phyloP scores from a whole-genome alignment of 345 rosid species.

The Crucihimalaya himalaica region DNA sequence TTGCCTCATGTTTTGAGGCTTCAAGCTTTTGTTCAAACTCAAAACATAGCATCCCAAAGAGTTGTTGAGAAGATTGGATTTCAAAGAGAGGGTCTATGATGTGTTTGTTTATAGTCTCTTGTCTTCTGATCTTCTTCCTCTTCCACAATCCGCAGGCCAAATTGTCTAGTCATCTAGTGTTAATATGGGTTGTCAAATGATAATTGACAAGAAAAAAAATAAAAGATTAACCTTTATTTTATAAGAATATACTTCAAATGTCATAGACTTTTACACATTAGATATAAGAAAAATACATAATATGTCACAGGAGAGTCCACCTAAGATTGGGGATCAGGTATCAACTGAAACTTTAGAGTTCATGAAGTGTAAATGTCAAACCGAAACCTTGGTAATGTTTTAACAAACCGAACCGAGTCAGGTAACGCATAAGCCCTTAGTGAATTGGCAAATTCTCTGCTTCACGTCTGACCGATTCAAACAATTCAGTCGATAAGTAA shows the following conservation, averaged over 20 bases:
- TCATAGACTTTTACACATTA: not conserved
- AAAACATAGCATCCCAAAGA: constrained; percentile 48
- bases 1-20: constrained; percentile 45
- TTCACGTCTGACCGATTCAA: constrained; percentile 55
- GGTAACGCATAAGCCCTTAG: constrained; percentile 5
- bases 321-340: not conserved
- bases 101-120: constrained; percentile 40
- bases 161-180: not conserved
- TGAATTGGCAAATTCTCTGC: constrained; percentile 55
- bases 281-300: not conserved
- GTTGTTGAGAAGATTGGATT: constrained; percentile 52
- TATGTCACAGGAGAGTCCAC: not conserved
- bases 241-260: not conserved
- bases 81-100: constrained; percentile 45
- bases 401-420: not conserved
- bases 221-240: too few relatives aligned
- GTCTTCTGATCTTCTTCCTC: constrained; percentile 30
- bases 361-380: not conserved
- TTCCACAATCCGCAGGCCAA: not conserved
- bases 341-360: not conserved
- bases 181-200: not conserved
- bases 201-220: too few relatives aligned
- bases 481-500: constrained; percentile 60
- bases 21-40: constrained; percentile 45
- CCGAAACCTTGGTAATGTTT: not conserved